A percentile compares a stretch with the other conserved stretches of the same genome.
These are phyloP conservation scores for Talaromyces sp. DNA, from an alignment of 2,329 filamentous ascomycete genomes.

Conservation along the genomic window DNA sequence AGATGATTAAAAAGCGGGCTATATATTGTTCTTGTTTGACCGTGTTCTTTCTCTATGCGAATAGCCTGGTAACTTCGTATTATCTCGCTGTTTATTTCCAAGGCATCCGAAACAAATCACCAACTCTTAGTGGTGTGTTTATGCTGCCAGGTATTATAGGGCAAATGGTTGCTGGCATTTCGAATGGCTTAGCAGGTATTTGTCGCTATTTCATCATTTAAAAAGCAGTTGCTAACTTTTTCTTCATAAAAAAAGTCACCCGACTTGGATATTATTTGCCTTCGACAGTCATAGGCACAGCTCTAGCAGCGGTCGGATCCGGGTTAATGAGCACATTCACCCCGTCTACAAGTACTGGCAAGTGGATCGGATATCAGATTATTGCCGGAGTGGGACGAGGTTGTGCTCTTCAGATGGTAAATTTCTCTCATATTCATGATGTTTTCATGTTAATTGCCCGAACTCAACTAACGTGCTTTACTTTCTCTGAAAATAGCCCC, in stretches of 20 bases:
- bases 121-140: not conserved
- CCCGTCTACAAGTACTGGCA: not conserved
- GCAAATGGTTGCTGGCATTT: not conserved
- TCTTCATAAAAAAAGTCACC: not conserved
- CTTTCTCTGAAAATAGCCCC: not conserved
- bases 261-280: conserved; percentile 3
- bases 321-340: conserved; percentile 4
- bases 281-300: not conserved
- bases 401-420: conserved; percentile 2
- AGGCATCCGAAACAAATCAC: not conserved
- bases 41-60: not conserved
- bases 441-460: not conserved
- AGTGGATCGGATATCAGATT: conserved; percentile 1
- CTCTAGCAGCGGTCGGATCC: not conserved
- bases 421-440: not conserved
- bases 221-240: too few species aligned
- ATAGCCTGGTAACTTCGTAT: conserved; percentile 1
- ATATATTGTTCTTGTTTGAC: not conserved
- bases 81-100: conserved; percentile 5
- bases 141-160: conserved; percentile 3
- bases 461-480: not conserved
- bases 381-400: not conserved
- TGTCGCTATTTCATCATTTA: not conserved
- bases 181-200: not conserved
- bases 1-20: not conserved